Evolutionary conservation across 257 asterid species (phyloP).

Genomic region (Gentiana straminea): DNA sequence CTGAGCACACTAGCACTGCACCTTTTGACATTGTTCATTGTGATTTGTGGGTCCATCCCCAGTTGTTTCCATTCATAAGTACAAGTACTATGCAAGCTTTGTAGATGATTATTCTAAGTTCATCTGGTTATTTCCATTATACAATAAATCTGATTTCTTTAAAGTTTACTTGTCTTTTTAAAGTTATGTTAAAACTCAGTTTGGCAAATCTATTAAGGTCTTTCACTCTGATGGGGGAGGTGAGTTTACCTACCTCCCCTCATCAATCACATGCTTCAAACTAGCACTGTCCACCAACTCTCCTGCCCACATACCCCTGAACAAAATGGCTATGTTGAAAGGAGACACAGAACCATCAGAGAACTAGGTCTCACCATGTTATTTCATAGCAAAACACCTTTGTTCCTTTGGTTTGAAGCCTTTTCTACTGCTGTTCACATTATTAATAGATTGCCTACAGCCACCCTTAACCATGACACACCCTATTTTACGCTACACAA

Average conservation of each 20-base stretch:
- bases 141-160: not conserved
- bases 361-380: not conserved
- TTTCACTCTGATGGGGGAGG: no score
- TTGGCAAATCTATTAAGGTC: no score
- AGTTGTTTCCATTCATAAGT: no score
- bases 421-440: not conserved
- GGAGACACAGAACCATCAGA: not conserved
- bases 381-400: not conserved
- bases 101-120: no score
- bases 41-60: no score
- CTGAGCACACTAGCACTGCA: no score
- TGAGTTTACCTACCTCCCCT: no score
- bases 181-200: no score
- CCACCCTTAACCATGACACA: not conserved
- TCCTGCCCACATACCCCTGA: constrained; percentile 1
- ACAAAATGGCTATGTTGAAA: constrained; percentile 1
- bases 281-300: not conserved
- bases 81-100: no score
- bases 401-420: not conserved
- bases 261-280: no score
- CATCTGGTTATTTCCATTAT: not conserved
- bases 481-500: not conserved
- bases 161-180: no score
- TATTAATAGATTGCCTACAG: not conserved
- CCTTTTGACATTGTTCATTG: no score